phyloP scores from a whole-genome alignment of 1,284 basidiomycete genomes.

The Ustilago nuda region DNA sequence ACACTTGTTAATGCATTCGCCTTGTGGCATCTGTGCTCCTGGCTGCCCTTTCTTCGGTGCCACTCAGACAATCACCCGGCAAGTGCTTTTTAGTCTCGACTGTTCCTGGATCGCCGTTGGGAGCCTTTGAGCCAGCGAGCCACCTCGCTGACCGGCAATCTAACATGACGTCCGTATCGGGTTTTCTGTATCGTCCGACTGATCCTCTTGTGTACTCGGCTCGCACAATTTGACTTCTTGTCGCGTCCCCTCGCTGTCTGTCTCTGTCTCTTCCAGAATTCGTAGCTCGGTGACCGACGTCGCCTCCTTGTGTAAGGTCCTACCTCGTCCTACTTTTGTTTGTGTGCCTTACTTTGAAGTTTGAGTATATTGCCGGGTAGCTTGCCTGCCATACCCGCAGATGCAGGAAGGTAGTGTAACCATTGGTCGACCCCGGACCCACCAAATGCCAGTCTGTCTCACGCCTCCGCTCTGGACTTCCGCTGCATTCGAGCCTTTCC shows the following conservation, averaged over 20 bases:
- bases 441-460: slow-evolving; percentile 10
- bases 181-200: too few relatives aligned
- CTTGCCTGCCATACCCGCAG: neutral
- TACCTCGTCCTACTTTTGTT: neutral
- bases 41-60: neutral
- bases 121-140: too few relatives aligned
- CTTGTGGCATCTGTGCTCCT: slow-evolving; percentile 24
- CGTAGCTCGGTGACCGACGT: slow-evolving; percentile 10
- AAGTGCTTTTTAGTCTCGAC: slow-evolving; percentile 11
- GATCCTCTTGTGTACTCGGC: too few relatives aligned
- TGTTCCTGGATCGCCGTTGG: slow-evolving; percentile 33
- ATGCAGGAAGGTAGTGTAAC: slow-evolving; percentile 13
- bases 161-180: too few relatives aligned
- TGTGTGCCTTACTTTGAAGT: neutral
- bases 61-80: slow-evolving; percentile 9
- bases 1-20: neutral
- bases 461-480: slow-evolving; percentile 2
- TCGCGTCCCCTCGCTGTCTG: neutral
- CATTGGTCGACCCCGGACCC: slow-evolving; percentile 43
- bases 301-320: neutral
- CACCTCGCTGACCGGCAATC: too few relatives aligned
- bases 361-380: slow-evolving; percentile 3
- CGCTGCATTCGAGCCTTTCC: slow-evolving; percentile 1
- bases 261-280: neutral
- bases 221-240: slow-evolving; percentile 11